Evolutionary conservation across 2,329 filamentous ascomycete genomes (phyloP), one percentile per base, ranked within the genome.

Genomic region (Phialophora expanda): DNA sequence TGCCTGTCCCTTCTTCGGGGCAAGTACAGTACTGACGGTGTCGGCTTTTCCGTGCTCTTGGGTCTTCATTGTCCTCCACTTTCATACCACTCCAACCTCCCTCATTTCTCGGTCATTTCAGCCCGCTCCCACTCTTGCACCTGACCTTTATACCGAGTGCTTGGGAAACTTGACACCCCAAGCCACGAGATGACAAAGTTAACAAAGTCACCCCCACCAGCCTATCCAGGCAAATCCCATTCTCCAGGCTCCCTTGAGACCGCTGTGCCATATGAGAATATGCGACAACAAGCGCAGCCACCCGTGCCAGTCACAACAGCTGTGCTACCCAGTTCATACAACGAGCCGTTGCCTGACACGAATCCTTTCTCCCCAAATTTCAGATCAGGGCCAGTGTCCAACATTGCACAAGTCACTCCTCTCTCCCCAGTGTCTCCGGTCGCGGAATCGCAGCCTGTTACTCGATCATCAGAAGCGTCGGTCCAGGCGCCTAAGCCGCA

Each of bases 391-490:
- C 38, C 64, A 46, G 46, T 48, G 2, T 30, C 61, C 8, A 14
- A 56, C 55, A 38, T 30, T 8, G 48, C 50, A 24, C 48, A 61
- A 34, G n/a, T 51, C 11, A 26, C 56, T 41, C 55, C 54, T 24
- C 67, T 71, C 65, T 71, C 68, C 17, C 71, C 71, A 12, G 66
- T 71, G 11, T 73, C 71, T 17, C 71, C 70, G 32, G 46, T 71
- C 14, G 57, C 51, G 7, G 63, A 67, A 41, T 51, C 68, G 14
- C 12, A 22, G 20, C 60, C 61, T 3, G 28, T 66, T 11, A 46
- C 54, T 50, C 62, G 60, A 24, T 22, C n/a, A 20, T 56, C 61
- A 32, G 41, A 70, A 32, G 56, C 66, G 28, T 48, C 22, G 6
- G 53, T 61, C n/a, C 64, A 54, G 51, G 55, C 63, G 26, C 62